Evolutionary conservation across 2,329 filamentous ascomycete species (phyloP).

Genomic region (Colletotrichum orbiculare): DNA sequence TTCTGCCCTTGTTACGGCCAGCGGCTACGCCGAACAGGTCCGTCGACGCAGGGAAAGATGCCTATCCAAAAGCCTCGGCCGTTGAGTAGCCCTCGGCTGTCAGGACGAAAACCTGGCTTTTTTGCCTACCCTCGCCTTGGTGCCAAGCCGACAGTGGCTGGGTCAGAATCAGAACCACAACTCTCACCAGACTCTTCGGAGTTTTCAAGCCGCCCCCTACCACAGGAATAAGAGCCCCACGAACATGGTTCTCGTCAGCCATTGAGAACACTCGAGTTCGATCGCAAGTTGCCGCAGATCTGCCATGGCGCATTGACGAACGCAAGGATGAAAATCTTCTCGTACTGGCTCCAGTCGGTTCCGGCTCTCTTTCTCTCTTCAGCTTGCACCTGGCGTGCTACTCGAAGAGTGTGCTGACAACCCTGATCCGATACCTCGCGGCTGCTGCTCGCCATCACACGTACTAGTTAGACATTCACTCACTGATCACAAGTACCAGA

Average conservation of each 20-base stretch:
- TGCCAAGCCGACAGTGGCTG: conserved; percentile 33
- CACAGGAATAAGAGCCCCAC: conserved; percentile 32
- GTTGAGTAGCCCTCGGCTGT: conserved; percentile 19
- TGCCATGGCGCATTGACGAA: conserved; percentile 34
- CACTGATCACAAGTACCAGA: conserved; percentile 7
- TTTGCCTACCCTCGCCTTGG: conserved; percentile 11
- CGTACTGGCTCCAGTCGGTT: conserved; percentile 26
- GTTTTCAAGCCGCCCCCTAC: conserved; percentile 35
- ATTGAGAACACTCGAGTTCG: conserved; percentile 30
- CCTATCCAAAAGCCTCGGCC: conserved; percentile 30
- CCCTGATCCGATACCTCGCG: too few relatives aligned
- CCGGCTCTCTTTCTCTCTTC: conserved; percentile 18
- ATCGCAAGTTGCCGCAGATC: conserved; percentile 36
- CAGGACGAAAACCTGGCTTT: conserved; percentile 27
- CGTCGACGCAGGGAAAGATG: conserved; percentile 10
- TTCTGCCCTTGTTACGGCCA: conserved; percentile 25
- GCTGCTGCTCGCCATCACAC: too few relatives aligned
- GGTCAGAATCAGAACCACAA: conserved; percentile 29
- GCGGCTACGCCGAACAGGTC: conserved; percentile 27
- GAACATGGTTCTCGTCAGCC: conserved; percentile 21
- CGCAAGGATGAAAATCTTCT: conserved; percentile 37
- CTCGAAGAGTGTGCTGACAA: conserved; percentile 7
- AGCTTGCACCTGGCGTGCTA: conserved; percentile 14
- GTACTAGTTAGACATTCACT: background rate
- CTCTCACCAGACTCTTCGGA: conserved; percentile 36